Evolutionary conservation across 352 stramenopile species (phyloP).

Genomic region (Globisporangium cystogenes): DNA sequence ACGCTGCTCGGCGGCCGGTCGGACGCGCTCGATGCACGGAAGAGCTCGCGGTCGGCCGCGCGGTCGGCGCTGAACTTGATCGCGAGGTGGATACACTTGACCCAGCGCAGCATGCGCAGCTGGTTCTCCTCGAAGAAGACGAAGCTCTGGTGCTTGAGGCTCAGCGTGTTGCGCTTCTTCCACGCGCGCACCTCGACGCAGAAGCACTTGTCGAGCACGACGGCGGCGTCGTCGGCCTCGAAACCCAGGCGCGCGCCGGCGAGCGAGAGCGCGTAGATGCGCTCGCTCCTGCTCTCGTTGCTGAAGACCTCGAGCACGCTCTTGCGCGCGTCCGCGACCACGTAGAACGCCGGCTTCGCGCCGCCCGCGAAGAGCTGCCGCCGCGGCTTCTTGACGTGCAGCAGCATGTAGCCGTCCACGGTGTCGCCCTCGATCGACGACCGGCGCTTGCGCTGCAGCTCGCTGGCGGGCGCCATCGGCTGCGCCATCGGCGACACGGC

Average conservation of each 20-base stretch:
- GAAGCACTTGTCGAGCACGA: conserved; percentile 76
- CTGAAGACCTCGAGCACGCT: conserved; percentile 60
- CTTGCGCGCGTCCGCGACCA: conserved; percentile 45
- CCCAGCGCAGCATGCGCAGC: conserved; percentile 60
- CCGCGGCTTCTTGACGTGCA: conserved; percentile 61
- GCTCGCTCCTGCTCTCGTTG: conserved; percentile 41
- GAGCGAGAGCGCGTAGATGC: conserved; percentile 63
- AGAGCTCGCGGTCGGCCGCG: conserved; percentile 25
- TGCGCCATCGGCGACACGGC: neutral
- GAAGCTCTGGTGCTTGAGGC: conserved; percentile 53
- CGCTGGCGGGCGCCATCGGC: neutral
- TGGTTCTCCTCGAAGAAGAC: conserved; percentile 74
- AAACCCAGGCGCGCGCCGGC: conserved; percentile 47
- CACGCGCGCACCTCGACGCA: conserved; percentile 62
- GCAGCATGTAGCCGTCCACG: conserved; percentile 48
- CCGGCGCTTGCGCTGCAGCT: conserved; percentile 1
- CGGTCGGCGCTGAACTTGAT: conserved; percentile 46
- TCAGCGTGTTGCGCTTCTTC: conserved; percentile 63
- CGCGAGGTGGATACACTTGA: conserved; percentile 68
- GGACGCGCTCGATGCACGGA: conserved; percentile 22
- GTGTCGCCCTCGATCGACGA: conserved; percentile 34
- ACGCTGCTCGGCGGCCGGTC: conserved; percentile 1
- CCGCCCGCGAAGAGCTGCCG: conserved; percentile 45
- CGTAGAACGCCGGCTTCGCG: conserved; percentile 34
- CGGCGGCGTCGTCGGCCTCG: conserved; percentile 60